phyloP scores from a whole-genome alignment of 2,329 filamentous ascomycete genomes.

The Tolypocladium capitatum region DNA sequence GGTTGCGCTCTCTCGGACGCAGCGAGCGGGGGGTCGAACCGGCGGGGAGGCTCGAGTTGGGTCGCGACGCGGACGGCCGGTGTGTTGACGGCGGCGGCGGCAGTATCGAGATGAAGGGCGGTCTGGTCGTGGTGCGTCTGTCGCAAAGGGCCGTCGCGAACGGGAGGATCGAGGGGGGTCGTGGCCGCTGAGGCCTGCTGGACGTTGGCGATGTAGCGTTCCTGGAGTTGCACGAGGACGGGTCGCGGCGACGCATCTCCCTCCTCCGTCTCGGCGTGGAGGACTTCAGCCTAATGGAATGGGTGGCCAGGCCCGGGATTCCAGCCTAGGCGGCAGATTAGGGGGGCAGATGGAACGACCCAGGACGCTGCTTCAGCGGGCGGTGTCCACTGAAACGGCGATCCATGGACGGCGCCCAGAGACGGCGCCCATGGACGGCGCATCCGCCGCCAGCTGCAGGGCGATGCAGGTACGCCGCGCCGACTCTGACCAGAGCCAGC shows the following conservation, averaged over 20 bases:
- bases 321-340: no score
- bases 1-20: slow-evolving; percentile 7
- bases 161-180: neutral
- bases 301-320: no score
- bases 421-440: no score
- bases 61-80: neutral
- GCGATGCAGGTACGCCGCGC: neutral
- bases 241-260: slow-evolving; percentile 1
- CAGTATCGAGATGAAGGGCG: neutral
- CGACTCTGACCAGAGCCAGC: no score
- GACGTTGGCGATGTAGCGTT: neutral
- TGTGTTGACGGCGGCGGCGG: neutral
- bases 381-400: neutral
- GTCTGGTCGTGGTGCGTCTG: slow-evolving; percentile 1
- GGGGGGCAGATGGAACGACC: neutral
- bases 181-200: neutral
- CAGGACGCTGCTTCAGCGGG: neutral
- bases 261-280: no score
- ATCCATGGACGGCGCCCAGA: no score
- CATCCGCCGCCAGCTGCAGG: no score
- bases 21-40: slow-evolving; percentile 9
- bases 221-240: neutral
- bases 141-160: slow-evolving; percentile 2
- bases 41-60: neutral
- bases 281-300: neutral